A percentile compares a stretch with the other conserved stretches of the same genome.
These are phyloP conservation scores for Filosporella fistucella DNA, from an alignment of 495 filamentous ascomycete species.

Conservation along the genomic window DNA sequence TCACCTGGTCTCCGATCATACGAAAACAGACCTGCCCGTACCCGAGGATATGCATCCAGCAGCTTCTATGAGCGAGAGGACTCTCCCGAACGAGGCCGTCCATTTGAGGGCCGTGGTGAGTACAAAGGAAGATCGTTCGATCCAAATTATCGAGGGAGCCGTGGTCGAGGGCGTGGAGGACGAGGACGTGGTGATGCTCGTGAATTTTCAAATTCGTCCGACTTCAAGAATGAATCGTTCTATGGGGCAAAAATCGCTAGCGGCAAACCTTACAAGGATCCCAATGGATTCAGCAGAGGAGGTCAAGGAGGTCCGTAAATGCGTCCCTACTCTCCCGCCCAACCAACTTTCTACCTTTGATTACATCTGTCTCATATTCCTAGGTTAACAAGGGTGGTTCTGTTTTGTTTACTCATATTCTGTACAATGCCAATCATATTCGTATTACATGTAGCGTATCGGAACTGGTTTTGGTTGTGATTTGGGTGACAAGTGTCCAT, in stretches of 20 bases:
- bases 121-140: slow-evolving; percentile 19
- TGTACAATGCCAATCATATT: too few species aligned
- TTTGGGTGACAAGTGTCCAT: slow-evolving; percentile 2
- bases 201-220: slow-evolving; percentile 1
- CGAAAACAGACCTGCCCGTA: slow-evolving; percentile 13
- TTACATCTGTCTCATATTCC: too few species aligned
- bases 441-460: too few species aligned
- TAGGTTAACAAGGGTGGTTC: neutral
- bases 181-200: slow-evolving; percentile 5
- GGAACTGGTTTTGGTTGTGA: too few species aligned
- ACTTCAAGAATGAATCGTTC: slow-evolving; percentile 1
- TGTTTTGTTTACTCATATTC: too few species aligned
- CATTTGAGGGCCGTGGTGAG: slow-evolving; percentile 8
- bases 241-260: slow-evolving; percentile 11
- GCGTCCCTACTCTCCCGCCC: neutral
- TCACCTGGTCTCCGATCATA: slow-evolving; percentile 14
- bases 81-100: slow-evolving; percentile 16
- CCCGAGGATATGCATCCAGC: slow-evolving; percentile 4
- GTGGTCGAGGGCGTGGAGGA: slow-evolving; percentile 11
- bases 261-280: slow-evolving; percentile 15
- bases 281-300: slow-evolving; percentile 15
- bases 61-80: slow-evolving; percentile 18
- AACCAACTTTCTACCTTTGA: neutral
- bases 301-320: slow-evolving; percentile 26
- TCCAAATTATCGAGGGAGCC: slow-evolving; percentile 16